Evolutionary conservation across 495 filamentous ascomycete genomes (phyloP).

Genomic region (Letharia lupina): DNA sequence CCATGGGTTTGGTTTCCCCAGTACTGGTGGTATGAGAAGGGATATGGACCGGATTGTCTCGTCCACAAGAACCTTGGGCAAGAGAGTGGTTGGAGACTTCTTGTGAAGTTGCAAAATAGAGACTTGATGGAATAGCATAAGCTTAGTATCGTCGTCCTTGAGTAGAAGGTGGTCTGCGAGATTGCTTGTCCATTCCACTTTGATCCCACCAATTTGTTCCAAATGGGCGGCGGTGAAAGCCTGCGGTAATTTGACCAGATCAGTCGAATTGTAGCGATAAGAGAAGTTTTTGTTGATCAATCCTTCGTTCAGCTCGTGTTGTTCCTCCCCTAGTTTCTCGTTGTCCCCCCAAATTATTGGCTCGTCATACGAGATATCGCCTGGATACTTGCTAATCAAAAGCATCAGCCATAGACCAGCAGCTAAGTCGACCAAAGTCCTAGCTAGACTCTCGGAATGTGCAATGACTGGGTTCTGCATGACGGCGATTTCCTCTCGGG

Average conservation of each 20-base stretch:
- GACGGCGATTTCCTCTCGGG: background rate
- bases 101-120: conserved; percentile 16
- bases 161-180: conserved; percentile 41
- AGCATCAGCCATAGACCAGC: conserved; percentile 20
- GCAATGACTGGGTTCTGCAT: background rate
- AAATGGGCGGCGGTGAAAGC: conserved; percentile 19
- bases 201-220: conserved; percentile 33
- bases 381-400: conserved; percentile 12
- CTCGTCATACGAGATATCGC: conserved; percentile 20
- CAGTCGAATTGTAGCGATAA: background rate
- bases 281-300: conserved; percentile 4
- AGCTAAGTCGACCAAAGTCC: conserved; percentile 11
- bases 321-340: background rate
- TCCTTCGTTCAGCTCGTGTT: background rate
- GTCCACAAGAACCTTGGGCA: conserved; percentile 32
- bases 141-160: conserved; percentile 33
- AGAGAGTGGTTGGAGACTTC: background rate
- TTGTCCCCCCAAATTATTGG: conserved; percentile 11
- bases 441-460: background rate
- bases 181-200: conserved; percentile 38
- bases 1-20: conserved; percentile 28
- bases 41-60: conserved; percentile 42
- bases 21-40: conserved; percentile 37
- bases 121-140: conserved; percentile 41
- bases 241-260: conserved; percentile 20